A percentile compares a stretch with the other conserved stretches of the same genome.
These are phyloP conservation scores for Dactylellina sp. DNA, from an alignment of 2,329 filamentous ascomycete genomes.

Conservation along the genomic window DNA sequence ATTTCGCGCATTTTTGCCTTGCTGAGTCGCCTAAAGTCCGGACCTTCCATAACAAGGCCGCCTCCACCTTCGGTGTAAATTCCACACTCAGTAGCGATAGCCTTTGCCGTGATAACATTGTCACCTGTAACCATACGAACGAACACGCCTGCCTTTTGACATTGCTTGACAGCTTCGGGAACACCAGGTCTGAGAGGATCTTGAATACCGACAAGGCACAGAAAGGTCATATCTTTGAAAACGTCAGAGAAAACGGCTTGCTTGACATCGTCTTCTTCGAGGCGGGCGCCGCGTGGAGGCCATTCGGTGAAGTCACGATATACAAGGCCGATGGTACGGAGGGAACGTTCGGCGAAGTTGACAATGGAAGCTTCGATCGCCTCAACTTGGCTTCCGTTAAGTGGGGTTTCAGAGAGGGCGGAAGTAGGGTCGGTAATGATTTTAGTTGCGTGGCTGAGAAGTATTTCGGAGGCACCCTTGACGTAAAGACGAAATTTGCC, in stretches of 20 bases:
- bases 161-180: conserved; percentile 74
- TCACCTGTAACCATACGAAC: conserved; percentile 81
- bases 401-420: conserved; percentile 46
- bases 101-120: conserved; percentile 77
- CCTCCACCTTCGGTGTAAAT: conserved; percentile 69
- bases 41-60: conserved; percentile 76
- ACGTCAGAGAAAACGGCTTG: conserved; percentile 76
- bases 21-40: conserved; percentile 73
- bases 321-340: conserved; percentile 65
- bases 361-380: conserved; percentile 62
- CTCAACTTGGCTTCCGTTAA: conserved; percentile 56
- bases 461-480: conserved; percentile 75
- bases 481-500: conserved; percentile 71
- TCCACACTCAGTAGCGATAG: conserved; percentile 79
- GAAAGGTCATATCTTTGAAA: conserved; percentile 78
- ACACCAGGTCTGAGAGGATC: conserved; percentile 78
- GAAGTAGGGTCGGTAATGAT: conserved; percentile 56
- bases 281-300: conserved; percentile 66
- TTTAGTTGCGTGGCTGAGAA: conserved; percentile 69
- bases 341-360: conserved; percentile 63
- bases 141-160: conserved; percentile 75
- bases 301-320: conserved; percentile 64
- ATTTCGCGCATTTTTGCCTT: conserved; percentile 71
- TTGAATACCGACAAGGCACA: conserved; percentile 79
- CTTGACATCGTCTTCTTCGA: conserved; percentile 71